Percentiles rank a stretch among this genome's conserved stretches.
These are phyloP conservation scores for Xanthoconium separans DNA, from an alignment of 1,284 basidiomycete species.

Conservation along the genomic window DNA sequence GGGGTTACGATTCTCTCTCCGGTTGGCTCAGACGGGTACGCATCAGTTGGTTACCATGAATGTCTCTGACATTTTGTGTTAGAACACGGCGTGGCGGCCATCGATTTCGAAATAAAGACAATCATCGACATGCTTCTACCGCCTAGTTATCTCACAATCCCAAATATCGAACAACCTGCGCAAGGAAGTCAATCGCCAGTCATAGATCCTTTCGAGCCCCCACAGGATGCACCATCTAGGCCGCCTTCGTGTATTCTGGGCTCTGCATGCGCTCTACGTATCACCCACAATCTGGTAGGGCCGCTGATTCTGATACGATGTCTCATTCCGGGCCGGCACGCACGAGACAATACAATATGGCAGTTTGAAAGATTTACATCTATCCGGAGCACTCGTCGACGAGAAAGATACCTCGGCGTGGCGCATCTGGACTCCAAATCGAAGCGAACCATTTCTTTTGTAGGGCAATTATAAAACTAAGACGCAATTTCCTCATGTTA, in stretches of 20 bases:
- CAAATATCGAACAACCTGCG: neutral
- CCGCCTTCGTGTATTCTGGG: conserved; percentile 18
- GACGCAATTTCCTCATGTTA: too few relatives aligned
- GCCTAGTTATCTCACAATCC: conserved; percentile 2
- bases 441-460: too few relatives aligned
- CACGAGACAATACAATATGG: neutral
- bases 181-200: too few relatives aligned
- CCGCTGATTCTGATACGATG: neutral
- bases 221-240: neutral
- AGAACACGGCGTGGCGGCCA: conserved; percentile 16
- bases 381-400: conserved; percentile 4
- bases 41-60: neutral
- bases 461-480: too few relatives aligned
- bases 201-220: too few relatives aligned
- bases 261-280: conserved; percentile 21
- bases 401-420: too few relatives aligned
- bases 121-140: conserved; percentile 24
- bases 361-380: neutral
- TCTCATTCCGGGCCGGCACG: neutral
- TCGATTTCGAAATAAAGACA: conserved; percentile 5
- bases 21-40: conserved; percentile 12
- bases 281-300: neutral
- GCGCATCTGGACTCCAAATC: too few relatives aligned
- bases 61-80: neutral
- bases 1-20: too few relatives aligned